Percentiles rank a stretch among this genome's conserved stretches.
Conservation (phyloP, 2,329 filamentous ascomycete genomes). For the Calonectria montana region DNA sequence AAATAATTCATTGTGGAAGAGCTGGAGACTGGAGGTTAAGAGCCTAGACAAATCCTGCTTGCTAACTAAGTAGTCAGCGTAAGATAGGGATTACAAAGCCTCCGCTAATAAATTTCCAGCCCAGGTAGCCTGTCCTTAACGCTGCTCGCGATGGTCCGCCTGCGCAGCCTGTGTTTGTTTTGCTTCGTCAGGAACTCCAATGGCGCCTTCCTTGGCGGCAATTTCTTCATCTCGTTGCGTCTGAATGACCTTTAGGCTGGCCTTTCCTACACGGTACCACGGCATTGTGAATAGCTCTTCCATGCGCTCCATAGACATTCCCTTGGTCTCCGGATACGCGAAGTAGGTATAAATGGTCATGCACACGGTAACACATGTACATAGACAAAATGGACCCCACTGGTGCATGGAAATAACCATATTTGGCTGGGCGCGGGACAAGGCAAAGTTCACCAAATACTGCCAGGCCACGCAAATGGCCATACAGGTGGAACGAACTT, state of each 20-base stretch:
- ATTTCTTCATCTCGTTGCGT: background rate
- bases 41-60: too few relatives aligned
- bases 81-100: background rate
- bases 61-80: background rate
- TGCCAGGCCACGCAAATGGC: constrained; percentile 22
- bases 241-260: background rate
- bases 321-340: constrained; percentile 13
- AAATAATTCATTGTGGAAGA: too few relatives aligned
- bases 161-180: background rate
- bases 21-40: too few relatives aligned
- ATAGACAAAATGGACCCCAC: constrained; percentile 21
- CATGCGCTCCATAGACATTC: constrained; percentile 11
- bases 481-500: constrained; percentile 21
- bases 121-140: background rate
- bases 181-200: background rate
- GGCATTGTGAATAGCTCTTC: constrained; percentile 2
- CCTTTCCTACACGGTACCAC: constrained; percentile 11
- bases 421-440: constrained; percentile 14
- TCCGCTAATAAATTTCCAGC: background rate
- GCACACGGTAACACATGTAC: background rate
- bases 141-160: background rate
- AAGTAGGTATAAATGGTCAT: constrained; percentile 19
- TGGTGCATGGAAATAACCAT: constrained; percentile 21
- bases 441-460: constrained; percentile 21
- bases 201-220: background rate